Evolutionary conservation across 306 rosid species (phyloP).

Genomic region (Malus sylvestris): DNA sequence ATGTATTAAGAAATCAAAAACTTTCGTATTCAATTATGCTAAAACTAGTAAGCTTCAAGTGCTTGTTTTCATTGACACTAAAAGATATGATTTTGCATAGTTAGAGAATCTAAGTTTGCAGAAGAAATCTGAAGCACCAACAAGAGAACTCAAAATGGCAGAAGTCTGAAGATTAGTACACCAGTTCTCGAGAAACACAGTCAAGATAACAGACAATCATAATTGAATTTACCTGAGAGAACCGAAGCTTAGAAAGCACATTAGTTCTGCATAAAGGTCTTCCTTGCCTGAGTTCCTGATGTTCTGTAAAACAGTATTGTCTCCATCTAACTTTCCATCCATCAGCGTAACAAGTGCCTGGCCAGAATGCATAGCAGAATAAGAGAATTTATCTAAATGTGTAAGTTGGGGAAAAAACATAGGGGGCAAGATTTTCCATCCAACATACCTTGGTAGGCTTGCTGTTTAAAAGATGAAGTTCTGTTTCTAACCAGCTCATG

Average conservation of each 20-base stretch:
- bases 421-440: conserved; percentile 7
- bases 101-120: neutral
- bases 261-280: conserved; percentile 76
- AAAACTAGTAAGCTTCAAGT: neutral
- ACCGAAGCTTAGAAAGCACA: conserved; percentile 73
- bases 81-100: neutral
- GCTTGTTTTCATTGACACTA: neutral
- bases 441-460: conserved; percentile 45
- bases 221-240: conserved; percentile 52
- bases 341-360: conserved; percentile 58
- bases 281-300: conserved; percentile 85
- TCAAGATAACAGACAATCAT: neutral
- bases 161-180: neutral
- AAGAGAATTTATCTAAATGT: conserved; percentile 11
- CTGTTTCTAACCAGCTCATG: conserved; percentile 70
- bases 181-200: neutral
- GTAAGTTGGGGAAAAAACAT: conserved; percentile 1
- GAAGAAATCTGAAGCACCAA: neutral
- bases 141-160: neutral
- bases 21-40: neutral
- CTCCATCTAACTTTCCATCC: conserved; percentile 57
- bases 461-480: conserved; percentile 41
- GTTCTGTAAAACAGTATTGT: conserved; percentile 43
- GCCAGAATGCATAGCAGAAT: conserved; percentile 11
- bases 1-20: neutral